These are phyloP conservation scores for Aureobasidium sp. DNA, from an alignment of 2,329 filamentous ascomycete species.

Conservation along the genomic window DNA sequence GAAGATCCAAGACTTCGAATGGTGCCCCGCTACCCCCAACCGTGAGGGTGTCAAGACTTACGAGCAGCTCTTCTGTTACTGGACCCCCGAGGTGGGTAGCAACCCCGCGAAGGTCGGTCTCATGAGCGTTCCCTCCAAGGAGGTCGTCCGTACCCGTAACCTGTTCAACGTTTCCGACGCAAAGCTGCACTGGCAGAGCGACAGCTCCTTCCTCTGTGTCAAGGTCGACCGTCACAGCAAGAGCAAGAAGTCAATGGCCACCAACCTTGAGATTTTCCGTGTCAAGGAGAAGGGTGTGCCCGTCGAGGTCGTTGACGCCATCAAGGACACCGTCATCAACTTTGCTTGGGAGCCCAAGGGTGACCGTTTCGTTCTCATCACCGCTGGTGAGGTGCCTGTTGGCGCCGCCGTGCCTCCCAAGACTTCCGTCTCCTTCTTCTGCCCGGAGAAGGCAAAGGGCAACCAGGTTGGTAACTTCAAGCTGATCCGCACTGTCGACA, in stretches of 20 bases:
- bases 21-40: slow-evolving; percentile 76
- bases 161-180: slow-evolving; percentile 97
- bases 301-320: slow-evolving; percentile 92
- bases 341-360: slow-evolving; percentile 99
- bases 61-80: slow-evolving; percentile 96
- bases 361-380: slow-evolving; percentile 94
- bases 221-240: slow-evolving; percentile 99
- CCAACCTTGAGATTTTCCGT: slow-evolving; percentile 97
- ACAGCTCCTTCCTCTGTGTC: slow-evolving; percentile 87
- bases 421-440: slow-evolving; percentile 93
- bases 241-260: slow-evolving; percentile 95
- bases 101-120: slow-evolving; percentile 95
- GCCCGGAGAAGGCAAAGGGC: slow-evolving; percentile 88
- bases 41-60: slow-evolving; percentile 83
- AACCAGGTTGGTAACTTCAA: slow-evolving; percentile 84
- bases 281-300: slow-evolving; percentile 96
- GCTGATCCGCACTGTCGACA: slow-evolving; percentile 88
- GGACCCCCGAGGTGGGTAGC: slow-evolving; percentile 96
- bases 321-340: slow-evolving; percentile 99
- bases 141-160: slow-evolving; percentile 89
- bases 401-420: slow-evolving; percentile 82
- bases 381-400: slow-evolving; percentile 73
- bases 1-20: slow-evolving; percentile 95
- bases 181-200: slow-evolving; percentile 98
- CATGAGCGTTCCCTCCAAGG: slow-evolving; percentile 93